Evolutionary conservation across 75 land plant genomes (phyloP).

Genomic region (Cunninghamia lanceolata): DNA sequence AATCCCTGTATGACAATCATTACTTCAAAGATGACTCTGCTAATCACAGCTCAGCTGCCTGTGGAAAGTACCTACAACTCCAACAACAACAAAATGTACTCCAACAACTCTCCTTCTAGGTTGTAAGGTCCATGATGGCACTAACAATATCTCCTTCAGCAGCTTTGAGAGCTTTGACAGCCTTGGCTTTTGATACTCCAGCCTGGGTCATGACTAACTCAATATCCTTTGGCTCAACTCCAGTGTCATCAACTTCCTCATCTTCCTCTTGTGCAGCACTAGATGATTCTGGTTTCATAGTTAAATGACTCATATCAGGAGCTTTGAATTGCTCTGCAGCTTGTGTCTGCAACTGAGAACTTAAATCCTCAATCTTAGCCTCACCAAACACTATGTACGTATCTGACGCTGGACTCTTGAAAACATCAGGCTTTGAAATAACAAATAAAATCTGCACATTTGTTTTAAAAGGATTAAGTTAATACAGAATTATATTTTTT

Average conservation of each 20-base stretch:
- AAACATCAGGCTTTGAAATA: slow-evolving; percentile 81
- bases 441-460: slow-evolving; percentile 61
- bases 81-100: background rate
- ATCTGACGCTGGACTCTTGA: slow-evolving; percentile 77
- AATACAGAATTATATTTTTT: background rate
- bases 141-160: slow-evolving; percentile 67
- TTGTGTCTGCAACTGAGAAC: slow-evolving; percentile 74
- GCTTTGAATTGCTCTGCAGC: slow-evolving; percentile 85
- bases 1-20: background rate
- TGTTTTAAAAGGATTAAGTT: background rate
- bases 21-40: background rate
- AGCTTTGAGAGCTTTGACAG: slow-evolving; percentile 61
- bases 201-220: slow-evolving; percentile 78
- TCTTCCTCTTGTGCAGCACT: slow-evolving; percentile 53
- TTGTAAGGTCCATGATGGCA: slow-evolving; percentile 80
- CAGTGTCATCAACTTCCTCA: slow-evolving; percentile 73
- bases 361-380: slow-evolving; percentile 77
- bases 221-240: slow-evolving; percentile 71
- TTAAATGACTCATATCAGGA: slow-evolving; percentile 46
- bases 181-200: slow-evolving; percentile 60
- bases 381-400: slow-evolving; percentile 75
- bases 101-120: slow-evolving; percentile 10
- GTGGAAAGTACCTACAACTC: background rate
- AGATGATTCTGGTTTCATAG: slow-evolving; percentile 46
- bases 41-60: background rate